A percentile compares a stretch with the other conserved stretches of the same genome.
phyloP scores from a whole-genome alignment of 2,329 filamentous ascomycete species.

The Pyricularia pennisetigena region DNA sequence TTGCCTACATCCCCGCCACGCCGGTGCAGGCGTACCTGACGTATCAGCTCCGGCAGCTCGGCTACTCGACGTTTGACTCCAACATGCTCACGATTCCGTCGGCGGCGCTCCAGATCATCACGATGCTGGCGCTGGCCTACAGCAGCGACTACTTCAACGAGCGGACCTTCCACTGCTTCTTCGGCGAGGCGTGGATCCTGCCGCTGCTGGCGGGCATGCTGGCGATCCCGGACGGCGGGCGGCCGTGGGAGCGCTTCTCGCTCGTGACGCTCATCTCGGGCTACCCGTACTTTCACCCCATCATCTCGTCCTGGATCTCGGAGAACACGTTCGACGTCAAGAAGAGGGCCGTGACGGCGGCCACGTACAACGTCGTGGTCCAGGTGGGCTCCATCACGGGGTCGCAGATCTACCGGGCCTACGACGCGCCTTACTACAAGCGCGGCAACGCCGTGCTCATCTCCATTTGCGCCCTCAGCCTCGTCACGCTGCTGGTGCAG shows the following conservation, averaged over 20 bases:
- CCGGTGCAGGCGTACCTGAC: conserved; percentile 42
- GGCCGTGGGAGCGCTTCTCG: conserved; percentile 41
- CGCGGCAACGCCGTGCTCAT: conserved; percentile 48
- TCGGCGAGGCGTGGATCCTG: conserved; percentile 42
- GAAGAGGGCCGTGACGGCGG: conserved; percentile 35
- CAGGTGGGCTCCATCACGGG: conserved; percentile 32
- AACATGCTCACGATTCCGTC: conserved; percentile 55
- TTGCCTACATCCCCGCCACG: conserved; percentile 37
- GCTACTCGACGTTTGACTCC: conserved; percentile 46
- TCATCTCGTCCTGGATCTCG: conserved; percentile 38
- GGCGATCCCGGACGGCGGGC: conserved; percentile 33
- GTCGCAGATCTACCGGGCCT: conserved; percentile 37
- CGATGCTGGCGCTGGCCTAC: conserved; percentile 43
- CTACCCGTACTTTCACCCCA: conserved; percentile 47
- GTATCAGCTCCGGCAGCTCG: conserved; percentile 44
- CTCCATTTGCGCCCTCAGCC: conserved; percentile 35
- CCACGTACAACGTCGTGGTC: conserved; percentile 37
- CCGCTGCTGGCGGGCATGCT: conserved; percentile 41
- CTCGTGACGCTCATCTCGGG: conserved; percentile 30
- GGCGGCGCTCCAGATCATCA: conserved; percentile 44
- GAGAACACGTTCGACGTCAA: conserved; percentile 40
- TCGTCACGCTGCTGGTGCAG: conserved; percentile 39
- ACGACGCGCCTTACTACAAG: conserved; percentile 46
- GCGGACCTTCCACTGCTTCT: conserved; percentile 40
- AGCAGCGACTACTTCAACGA: conserved; percentile 45